These are phyloP conservation scores for Ophioceras dolichostomum DNA, from an alignment of 2,329 filamentous ascomycete genomes.

Conservation along the genomic window DNA sequence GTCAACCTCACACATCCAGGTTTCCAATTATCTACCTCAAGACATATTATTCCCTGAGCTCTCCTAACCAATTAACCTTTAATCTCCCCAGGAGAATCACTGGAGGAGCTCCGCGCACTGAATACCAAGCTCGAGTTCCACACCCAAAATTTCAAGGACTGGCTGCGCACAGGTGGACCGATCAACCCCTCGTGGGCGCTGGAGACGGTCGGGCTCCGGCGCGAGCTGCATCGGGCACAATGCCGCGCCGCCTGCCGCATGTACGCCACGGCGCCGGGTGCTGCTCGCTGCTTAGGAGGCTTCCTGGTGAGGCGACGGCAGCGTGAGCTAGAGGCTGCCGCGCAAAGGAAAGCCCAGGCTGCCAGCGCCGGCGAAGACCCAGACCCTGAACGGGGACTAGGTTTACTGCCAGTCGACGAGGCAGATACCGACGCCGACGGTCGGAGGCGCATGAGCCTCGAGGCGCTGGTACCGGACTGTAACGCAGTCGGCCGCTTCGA, in stretches of 20 bases:
- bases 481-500: conserved; percentile 42
- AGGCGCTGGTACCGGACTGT: conserved; percentile 36
- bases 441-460: conserved; percentile 16
- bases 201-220: conserved; percentile 35
- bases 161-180: conserved; percentile 40
- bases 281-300: conserved; percentile 41
- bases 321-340: conserved; percentile 26
- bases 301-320: conserved; percentile 40
- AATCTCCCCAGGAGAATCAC: conserved; percentile 36
- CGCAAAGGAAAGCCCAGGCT: neutral
- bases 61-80: too few species aligned
- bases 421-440: neutral
- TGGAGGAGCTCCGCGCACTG: conserved; percentile 35
- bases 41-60: too few species aligned
- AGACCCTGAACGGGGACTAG: too few species aligned
- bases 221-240: conserved; percentile 43
- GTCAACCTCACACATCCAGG: too few species aligned
- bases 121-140: conserved; percentile 33
- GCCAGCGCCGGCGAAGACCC: too few species aligned
- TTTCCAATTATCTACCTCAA: too few species aligned
- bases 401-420: too few species aligned
- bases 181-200: conserved; percentile 43
- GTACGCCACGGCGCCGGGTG: conserved; percentile 35
- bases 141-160: conserved; percentile 37
- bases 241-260: conserved; percentile 45